phyloP scores from a whole-genome alignment of 495 filamentous ascomycete genomes.

The Penicilliopsis zonata region DNA sequence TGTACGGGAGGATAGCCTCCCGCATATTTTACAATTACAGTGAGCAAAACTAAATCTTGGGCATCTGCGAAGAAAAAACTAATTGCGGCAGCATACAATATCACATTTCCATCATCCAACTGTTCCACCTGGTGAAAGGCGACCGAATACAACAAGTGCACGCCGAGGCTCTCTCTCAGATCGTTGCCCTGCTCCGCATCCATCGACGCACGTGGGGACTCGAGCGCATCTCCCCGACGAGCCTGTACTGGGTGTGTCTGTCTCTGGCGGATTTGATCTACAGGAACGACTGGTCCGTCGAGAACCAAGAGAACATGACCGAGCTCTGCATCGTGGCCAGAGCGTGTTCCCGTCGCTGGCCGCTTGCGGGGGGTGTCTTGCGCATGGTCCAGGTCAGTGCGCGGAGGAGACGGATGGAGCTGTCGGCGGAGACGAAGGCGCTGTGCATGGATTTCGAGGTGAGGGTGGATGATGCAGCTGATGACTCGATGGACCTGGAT shows the following conservation, averaged over 20 bases:
- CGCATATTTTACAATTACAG: background rate
- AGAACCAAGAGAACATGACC: constrained; percentile 5
- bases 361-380: constrained; percentile 10
- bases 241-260: constrained; percentile 6
- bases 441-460: constrained; percentile 9
- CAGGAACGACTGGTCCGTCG: constrained; percentile 4
- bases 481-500: too few species aligned
- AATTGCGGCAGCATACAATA: background rate
- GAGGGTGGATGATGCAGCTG: too few species aligned
- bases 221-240: constrained; percentile 4
- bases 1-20: background rate
- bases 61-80: too few species aligned
- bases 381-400: constrained; percentile 11
- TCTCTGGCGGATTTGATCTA: constrained; percentile 9
- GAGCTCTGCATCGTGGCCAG: constrained; percentile 6
- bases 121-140: background rate
- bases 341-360: constrained; percentile 8
- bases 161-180: too few species aligned
- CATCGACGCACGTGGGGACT: constrained; percentile 7
- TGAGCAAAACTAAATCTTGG: too few species aligned
- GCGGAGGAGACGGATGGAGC: background rate
- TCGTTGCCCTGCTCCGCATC: constrained; percentile 5
- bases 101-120: background rate
- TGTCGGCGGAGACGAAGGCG: constrained; percentile 5
- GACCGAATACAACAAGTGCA: too few species aligned